Conservation (phyloP, 371 early-diverging fungal species). For the Apophysomyces trapeziformis region DNA sequence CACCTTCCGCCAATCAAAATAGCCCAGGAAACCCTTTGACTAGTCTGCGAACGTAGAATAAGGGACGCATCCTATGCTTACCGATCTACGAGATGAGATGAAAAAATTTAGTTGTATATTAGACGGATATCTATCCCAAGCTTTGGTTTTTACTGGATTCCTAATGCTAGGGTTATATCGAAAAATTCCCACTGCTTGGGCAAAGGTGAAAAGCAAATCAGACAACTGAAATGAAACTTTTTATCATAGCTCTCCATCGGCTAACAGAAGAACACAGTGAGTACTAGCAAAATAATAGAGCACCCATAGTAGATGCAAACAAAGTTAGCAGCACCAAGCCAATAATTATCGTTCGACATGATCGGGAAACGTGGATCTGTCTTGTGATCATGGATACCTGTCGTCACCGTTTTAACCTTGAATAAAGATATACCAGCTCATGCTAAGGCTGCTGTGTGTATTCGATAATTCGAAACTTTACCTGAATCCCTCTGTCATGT, state of each 20-base stretch:
- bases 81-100: slow-evolving; percentile 22
- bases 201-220: neutral
- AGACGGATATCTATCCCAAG: too few species aligned
- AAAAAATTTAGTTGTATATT: too few species aligned
- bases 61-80: neutral
- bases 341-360: slow-evolving; percentile 26
- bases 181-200: slow-evolving; percentile 16
- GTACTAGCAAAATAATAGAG: slow-evolving; percentile 36
- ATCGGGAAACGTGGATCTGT: slow-evolving; percentile 20
- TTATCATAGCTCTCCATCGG: slow-evolving; percentile 8
- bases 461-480: slow-evolving; percentile 31
- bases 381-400: slow-evolving; percentile 17
- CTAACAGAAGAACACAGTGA: slow-evolving; percentile 33
- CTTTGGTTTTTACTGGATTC: too few species aligned
- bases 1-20: slow-evolving; percentile 37
- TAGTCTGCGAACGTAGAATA: slow-evolving; percentile 29
- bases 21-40: slow-evolving; percentile 33
- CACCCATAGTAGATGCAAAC: slow-evolving; percentile 32
- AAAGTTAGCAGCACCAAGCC: slow-evolving; percentile 43
- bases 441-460: slow-evolving; percentile 23
- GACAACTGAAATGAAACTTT: slow-evolving; percentile 20
- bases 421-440: slow-evolving; percentile 34
- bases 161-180: too few species aligned
- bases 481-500: slow-evolving; percentile 19
- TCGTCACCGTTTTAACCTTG: slow-evolving; percentile 22